Evolutionary conservation across 2,329 filamentous ascomycete genomes (phyloP).

Genomic region (Aureobasidium musti): DNA sequence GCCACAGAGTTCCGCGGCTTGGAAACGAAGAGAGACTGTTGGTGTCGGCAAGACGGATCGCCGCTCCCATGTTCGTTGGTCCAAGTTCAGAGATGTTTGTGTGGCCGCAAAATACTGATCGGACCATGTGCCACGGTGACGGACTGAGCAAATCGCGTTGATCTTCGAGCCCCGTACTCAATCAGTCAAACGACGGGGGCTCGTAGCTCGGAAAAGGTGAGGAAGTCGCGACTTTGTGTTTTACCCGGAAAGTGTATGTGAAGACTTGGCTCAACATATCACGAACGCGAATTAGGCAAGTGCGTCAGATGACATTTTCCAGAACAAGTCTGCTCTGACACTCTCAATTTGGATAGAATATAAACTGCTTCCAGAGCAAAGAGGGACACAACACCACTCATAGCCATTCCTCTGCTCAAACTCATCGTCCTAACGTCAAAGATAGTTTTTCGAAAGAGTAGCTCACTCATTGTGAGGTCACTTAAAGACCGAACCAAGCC

Average conservation of each 20-base stretch:
- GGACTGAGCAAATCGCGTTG: no score
- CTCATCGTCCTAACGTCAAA: not conserved
- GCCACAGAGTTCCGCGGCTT: not conserved
- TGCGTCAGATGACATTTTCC: not conserved
- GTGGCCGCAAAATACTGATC: no score
- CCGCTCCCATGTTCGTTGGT: no score
- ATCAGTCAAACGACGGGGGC: not conserved
- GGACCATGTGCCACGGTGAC: no score
- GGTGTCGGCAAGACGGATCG: not conserved
- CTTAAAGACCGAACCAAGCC: conserved; percentile 22
- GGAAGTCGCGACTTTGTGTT: not conserved
- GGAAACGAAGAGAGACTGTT: not conserved
- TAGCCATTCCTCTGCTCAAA: not conserved
- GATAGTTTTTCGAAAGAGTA: not conserved
- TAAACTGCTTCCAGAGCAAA: not conserved
- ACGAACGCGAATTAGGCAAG: not conserved
- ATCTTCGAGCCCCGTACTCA: no score
- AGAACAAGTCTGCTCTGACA: not conserved
- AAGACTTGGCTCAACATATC: not conserved
- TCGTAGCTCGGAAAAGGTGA: not conserved
- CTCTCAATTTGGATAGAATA: not conserved
- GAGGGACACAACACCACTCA: not conserved
- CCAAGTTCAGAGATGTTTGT: no score
- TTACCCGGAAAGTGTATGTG: not conserved
- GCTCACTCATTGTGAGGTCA: no score